Percentiles rank a stretch among this genome's conserved stretches.
Evolutionary conservation across 257 asterid genomes (phyloP).

Genomic region (Nicotiana attenuata): DNA sequence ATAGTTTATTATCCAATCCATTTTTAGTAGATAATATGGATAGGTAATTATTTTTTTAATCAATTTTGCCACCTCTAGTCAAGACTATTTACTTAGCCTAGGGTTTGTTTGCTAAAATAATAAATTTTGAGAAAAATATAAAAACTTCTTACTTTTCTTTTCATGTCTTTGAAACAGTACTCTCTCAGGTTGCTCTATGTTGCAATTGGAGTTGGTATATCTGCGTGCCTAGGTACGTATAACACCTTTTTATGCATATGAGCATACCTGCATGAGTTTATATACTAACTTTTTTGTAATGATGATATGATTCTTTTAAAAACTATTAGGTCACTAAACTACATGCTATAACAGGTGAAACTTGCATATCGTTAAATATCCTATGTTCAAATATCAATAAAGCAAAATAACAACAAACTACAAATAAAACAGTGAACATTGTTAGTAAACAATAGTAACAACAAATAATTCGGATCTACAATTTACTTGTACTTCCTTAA

Average conservation of each 20-base stretch:
- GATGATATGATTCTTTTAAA: not conserved
- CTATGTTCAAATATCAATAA: no score
- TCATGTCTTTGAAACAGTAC: constrained; percentile 32
- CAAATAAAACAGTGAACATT: no score
- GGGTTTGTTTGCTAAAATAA: not conserved
- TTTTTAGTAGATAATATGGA: no score
- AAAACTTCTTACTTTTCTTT: not conserved
- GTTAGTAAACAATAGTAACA: no score
- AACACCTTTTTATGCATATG: not conserved
- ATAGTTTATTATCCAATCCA: no score
- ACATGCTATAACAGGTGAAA: no score
- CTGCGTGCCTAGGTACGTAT: constrained; percentile 60
- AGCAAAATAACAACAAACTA: no score
- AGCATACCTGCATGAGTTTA: not conserved
- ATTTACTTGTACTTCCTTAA: no score
- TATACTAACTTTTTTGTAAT: not conserved
- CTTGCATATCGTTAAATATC: no score
- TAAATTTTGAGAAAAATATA: not conserved
- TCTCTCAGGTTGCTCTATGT: constrained; percentile 57
- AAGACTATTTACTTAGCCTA: not conserved
- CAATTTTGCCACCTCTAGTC: not conserved
- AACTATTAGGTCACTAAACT: no score
- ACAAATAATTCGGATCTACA: no score
- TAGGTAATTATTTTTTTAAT: no score
- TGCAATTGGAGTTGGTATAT: constrained; percentile 61